These are phyloP conservation scores for Torulaspora indica DNA, from an alignment of 805 yeast genomes.

Conservation along the genomic window DNA sequence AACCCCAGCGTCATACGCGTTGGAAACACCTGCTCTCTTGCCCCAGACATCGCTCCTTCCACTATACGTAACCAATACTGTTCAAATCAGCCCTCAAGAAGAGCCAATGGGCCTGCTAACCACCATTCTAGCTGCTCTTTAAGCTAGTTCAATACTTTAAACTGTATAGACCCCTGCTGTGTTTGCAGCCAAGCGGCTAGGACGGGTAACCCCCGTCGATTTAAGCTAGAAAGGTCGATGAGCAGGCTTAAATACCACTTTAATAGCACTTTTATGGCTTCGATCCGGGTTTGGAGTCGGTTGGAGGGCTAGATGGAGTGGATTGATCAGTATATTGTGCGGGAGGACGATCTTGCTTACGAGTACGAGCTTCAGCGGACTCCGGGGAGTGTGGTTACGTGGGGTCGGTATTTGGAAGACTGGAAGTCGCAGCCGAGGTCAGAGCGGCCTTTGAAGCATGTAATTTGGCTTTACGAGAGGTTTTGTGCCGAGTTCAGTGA, in stretches of 20 bases:
- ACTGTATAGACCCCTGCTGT: constrained; percentile 2
- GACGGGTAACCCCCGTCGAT: constrained; percentile 6
- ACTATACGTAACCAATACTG: neutral
- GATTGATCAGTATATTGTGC: constrained; percentile 15
- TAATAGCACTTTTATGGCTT: neutral
- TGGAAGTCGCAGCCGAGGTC: constrained; percentile 26
- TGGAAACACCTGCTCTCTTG: constrained; percentile 92
- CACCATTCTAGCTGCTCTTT: neutral
- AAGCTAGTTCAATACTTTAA: neutral
- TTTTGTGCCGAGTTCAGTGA: constrained; percentile 32
- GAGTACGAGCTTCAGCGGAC: constrained; percentile 42
- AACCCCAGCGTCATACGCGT: constrained; percentile 95
- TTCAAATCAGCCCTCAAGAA: neutral
- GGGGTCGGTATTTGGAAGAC: constrained; percentile 44
- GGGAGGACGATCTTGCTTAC: constrained; percentile 40
- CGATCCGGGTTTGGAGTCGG: neutral
- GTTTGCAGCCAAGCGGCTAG: constrained; percentile 8
- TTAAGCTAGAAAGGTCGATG: neutral
- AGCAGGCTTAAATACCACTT: neutral
- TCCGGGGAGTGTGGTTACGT: constrained; percentile 36
- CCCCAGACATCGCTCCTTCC: constrained; percentile 24
- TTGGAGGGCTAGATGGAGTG: constrained; percentile 6
- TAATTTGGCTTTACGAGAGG: constrained; percentile 35
- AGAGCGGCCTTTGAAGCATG: constrained; percentile 15
- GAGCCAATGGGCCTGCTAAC: neutral